Percentiles rank a stretch among this genome's conserved stretches.
Conservation (phyloP, 768 basidiomycete species). For the Kwoniella dendrophila region DNA sequence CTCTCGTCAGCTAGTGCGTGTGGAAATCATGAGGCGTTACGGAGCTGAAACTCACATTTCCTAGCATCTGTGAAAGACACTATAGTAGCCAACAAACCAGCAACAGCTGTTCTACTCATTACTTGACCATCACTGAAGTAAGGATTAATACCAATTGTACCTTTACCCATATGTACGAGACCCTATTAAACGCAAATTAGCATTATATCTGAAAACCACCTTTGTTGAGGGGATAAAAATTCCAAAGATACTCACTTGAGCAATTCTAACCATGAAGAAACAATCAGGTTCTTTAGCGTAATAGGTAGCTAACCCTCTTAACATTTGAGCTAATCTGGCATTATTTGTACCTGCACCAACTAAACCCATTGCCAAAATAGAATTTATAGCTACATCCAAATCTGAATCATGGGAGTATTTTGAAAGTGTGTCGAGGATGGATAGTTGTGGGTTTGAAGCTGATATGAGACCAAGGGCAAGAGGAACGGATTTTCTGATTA, state of each 20-base stretch:
- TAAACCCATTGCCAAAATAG: slow-evolving; percentile 98
- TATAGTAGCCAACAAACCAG: slow-evolving; percentile 82
- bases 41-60: slow-evolving; percentile 79
- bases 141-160: slow-evolving; percentile 93
- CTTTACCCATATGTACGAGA: slow-evolving; percentile 99
- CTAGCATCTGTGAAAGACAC: slow-evolving; percentile 93
- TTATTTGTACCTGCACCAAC: slow-evolving; percentile 99
- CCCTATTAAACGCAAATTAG: slow-evolving; percentile 63
- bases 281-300: slow-evolving; percentile 97
- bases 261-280: slow-evolving; percentile 91
- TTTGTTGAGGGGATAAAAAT: too few species aligned
- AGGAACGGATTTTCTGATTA: slow-evolving; percentile 87
- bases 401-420: slow-evolving; percentile 99
- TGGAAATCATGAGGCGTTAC: too few species aligned
- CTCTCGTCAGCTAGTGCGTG: not conserved
- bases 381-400: slow-evolving; percentile 91
- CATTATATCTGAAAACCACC: too few species aligned
- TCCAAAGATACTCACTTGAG: slow-evolving; percentile 59
- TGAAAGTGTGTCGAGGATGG: slow-evolving; percentile 93
- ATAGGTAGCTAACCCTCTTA: slow-evolving; percentile 94
- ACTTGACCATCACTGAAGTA: slow-evolving; percentile 91
- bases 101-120: slow-evolving; percentile 84
- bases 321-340: slow-evolving; percentile 94
- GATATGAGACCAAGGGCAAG: slow-evolving; percentile 93
- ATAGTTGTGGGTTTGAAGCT: slow-evolving; percentile 91